Evolutionary conservation across 2,329 filamentous ascomycete species (phyloP), one percentile per base, ranked within the genome.

Genomic region (Aspergillus persii): DNA sequence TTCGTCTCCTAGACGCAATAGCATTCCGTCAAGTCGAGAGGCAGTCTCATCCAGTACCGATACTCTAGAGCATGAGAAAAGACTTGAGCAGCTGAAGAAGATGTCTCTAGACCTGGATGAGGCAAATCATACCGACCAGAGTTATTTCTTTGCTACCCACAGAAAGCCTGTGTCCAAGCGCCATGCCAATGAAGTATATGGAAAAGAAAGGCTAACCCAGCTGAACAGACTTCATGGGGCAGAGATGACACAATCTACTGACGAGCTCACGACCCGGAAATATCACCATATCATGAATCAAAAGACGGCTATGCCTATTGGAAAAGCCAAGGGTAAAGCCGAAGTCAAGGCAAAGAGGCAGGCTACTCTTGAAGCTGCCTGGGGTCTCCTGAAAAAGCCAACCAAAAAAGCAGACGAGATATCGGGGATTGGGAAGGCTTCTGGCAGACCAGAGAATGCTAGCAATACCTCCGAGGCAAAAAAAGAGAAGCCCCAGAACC

Each of bases 221-320:
- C 54, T 66, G 11, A 63, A 69, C 29, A 61, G 56, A 8, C 8
- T 44, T 11, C 15, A 50, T n/a, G 61, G 50, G 30, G 31, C 41
- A n/a, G 62, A 67, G 15, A 51, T 46, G 8, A 56, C 56, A 33
- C 58, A 62, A 36, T 33, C 23, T 3, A 18, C 18, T n/a, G 56
- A 63, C 33, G 73, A 74, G 58, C 36, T 64, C 4, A 36, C 50
- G 3, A 68, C 61, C 15, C 64, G 71, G 52, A 53, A 66, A 30
- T 69, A 71, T 52, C 65, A 70, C 50, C 63, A 54, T 8, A 72
- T 64, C 9, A 75, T 75, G 73, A 58, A 53, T n/a, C 74, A 76
- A 18, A 69, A 67, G 57, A 52, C 67, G 8, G 55, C 62, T 4
- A 70, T 62, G 9, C 46, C 57, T 4, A 49, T 29, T 15, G 59